Percentiles rank a stretch among this genome's conserved stretches.
phyloP scores from a whole-genome alignment of 2,329 filamentous ascomycete genomes.

The Penicillium sp. region DNA sequence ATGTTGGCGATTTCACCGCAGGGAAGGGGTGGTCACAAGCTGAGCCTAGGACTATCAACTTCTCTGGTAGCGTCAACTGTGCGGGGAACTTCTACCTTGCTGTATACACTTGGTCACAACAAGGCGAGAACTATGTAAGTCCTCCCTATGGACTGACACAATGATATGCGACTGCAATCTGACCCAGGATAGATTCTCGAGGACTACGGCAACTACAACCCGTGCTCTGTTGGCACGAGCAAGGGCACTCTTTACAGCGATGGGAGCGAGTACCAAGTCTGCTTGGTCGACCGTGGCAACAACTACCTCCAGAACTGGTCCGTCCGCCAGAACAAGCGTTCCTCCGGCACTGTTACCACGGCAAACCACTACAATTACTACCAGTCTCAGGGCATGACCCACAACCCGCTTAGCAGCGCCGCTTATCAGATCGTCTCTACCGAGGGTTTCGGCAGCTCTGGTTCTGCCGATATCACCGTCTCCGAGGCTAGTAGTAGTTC shows the following conservation, averaged over 20 bases:
- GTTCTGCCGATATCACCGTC: slow-evolving; percentile 3
- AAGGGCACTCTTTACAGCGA: slow-evolving; percentile 3
- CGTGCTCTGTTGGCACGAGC: not conserved
- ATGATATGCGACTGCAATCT: not conserved
- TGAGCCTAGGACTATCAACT: slow-evolving; percentile 3
- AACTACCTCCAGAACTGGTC: slow-evolving; percentile 5
- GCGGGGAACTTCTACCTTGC: slow-evolving; percentile 4
- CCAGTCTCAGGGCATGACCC: slow-evolving; percentile 4
- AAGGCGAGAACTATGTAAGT: slow-evolving; percentile 6
- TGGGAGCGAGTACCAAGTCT: slow-evolving; percentile 3
- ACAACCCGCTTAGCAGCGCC: slow-evolving; percentile 3
- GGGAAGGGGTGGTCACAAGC: slow-evolving; percentile 1
- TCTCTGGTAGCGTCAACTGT: slow-evolving; percentile 1
- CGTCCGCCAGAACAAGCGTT: slow-evolving; percentile 3
- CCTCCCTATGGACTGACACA: not conserved
- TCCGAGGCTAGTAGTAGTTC: not conserved
- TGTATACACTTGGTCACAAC: slow-evolving; percentile 3
- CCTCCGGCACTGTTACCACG: not conserved
- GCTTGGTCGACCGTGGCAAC: slow-evolving; percentile 3
- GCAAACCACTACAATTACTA: slow-evolving; percentile 6
- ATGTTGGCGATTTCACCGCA: slow-evolving; percentile 2
- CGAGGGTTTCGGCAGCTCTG: slow-evolving; percentile 1
- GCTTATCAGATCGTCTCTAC: slow-evolving; percentile 5
- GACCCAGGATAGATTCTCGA: slow-evolving; percentile 3
- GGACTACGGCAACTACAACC: slow-evolving; percentile 5